Conservation (phyloP, 2,329 filamentous ascomycete species). For the Claviceps africana region DNA sequence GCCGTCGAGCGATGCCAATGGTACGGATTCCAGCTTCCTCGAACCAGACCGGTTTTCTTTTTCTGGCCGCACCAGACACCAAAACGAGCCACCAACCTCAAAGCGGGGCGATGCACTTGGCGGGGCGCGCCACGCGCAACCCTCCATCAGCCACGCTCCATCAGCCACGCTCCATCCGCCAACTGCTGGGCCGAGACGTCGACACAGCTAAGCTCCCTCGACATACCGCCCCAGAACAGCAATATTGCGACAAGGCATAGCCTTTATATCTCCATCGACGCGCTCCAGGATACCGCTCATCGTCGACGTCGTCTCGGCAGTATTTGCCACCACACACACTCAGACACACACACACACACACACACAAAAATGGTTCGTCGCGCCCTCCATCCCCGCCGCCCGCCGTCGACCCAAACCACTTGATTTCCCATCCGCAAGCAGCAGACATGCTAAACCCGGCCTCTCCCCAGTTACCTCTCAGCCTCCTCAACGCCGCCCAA, state of each 20-base stretch:
- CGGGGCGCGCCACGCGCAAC: constrained; percentile 9
- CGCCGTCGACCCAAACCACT: background rate
- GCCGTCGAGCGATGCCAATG: too few relatives aligned
- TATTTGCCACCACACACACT: background rate
- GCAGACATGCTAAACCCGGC: background rate
- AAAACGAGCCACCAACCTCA: background rate
- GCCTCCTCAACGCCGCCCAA: constrained; percentile 86
- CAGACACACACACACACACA: too few relatives aligned
- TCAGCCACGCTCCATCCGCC: too few relatives aligned
- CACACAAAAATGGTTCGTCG: background rate
- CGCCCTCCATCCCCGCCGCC: background rate
- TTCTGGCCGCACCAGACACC: too few relatives aligned
- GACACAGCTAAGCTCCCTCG: background rate
- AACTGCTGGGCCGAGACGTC: too few relatives aligned
- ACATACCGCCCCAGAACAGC: background rate
- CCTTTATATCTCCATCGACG: background rate
- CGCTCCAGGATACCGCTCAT: background rate
- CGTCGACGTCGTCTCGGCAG: background rate
- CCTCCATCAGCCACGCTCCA: background rate
- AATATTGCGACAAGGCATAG: background rate
- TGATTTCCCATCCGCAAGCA: background rate
- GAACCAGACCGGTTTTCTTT: too few relatives aligned
- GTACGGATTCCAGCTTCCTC: too few relatives aligned
- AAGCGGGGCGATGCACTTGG: constrained; percentile 17
- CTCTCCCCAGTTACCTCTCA: constrained; percentile 46